Evolutionary conservation across 495 filamentous ascomycete species (phyloP).

Genomic region (Aspergillus biplanus): DNA sequence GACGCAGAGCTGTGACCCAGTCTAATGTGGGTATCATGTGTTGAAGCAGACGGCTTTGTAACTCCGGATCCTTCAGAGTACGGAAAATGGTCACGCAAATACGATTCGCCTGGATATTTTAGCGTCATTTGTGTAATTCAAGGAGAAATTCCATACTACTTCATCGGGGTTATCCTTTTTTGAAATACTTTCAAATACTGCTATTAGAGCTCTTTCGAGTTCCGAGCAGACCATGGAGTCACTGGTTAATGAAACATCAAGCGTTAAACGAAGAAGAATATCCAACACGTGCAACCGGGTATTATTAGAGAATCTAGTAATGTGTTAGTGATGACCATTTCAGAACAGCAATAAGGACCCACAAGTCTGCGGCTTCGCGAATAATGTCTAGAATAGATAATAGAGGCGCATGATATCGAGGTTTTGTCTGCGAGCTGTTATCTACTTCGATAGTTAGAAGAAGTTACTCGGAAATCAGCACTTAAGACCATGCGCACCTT

Average conservation of each 20-base stretch:
- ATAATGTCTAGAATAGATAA: slow-evolving; percentile 41
- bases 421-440: slow-evolving; percentile 8
- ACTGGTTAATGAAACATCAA: slow-evolving; percentile 56
- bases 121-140: slow-evolving; percentile 6
- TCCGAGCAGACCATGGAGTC: slow-evolving; percentile 41
- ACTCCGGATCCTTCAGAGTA: slow-evolving; percentile 50
- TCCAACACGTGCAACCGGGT: slow-evolving; percentile 37
- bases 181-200: slow-evolving; percentile 40
- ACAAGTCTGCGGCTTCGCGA: slow-evolving; percentile 35
- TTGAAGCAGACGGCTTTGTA: slow-evolving; percentile 64
- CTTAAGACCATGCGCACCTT: slow-evolving; percentile 23
- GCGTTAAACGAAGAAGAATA: slow-evolving; percentile 61
- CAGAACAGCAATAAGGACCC: slow-evolving; percentile 7
- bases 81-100: slow-evolving; percentile 56
- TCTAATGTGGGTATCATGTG: slow-evolving; percentile 58
- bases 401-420: slow-evolving; percentile 26
- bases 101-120: slow-evolving; percentile 51
- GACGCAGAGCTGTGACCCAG: slow-evolving; percentile 63
- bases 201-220: slow-evolving; percentile 51
- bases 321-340: slow-evolving; percentile 12
- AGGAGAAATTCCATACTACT: slow-evolving; percentile 28
- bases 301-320: slow-evolving; percentile 37
- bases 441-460: slow-evolving; percentile 15
- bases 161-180: slow-evolving; percentile 32
- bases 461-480: background rate